Base-by-base conservation (phyloP, 2,329 filamentous ascomycete species). In the Blastomyces percursus region DNA sequence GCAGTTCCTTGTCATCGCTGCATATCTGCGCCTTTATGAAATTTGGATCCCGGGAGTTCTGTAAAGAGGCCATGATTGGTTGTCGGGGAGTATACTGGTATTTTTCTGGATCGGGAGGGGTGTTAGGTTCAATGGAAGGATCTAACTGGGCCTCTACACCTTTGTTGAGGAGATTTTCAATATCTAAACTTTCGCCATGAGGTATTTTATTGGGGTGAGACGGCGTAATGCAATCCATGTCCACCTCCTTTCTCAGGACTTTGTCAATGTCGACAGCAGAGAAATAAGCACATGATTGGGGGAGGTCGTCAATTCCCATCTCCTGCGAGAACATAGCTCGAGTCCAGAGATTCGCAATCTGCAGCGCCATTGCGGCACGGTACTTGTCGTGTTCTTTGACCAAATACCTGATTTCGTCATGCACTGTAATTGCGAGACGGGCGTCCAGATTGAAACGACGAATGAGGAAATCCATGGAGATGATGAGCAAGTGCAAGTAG, bases 251-350 rank as follows among this genome's bases (percentile, higher is more conserved):
- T 60, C 94, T 85, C n/a, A 99, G 81, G 2, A 99, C 92, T 69
- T 91, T 87, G 71, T 99, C 94, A 67, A 99, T 90, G 71, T 99
- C 94, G 6, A 99, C 86, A 3, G 94, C 93, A 0, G 90, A 95
- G 76, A 99, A 99, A 76, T 91, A 99, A 9, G 94, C 94, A 70
- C 92, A 96, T 0, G 89, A 86, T 71, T 97, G 94, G 0, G 95
- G 94, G 11, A 99, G 82, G 71, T 99, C 94, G 66, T 96, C 81
- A 69, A 99, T 99, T 64, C 94, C 94, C 71, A 96, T 90, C 76
- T 99, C 94, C 75, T 99, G 91, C 0, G 89, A 85, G 74, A 99
- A 99, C 89, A 99, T 96, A 66, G 92, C 92, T 59, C 94, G 84
- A 0, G 95, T 99, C 94, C 94, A 99, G 24, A 99, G 75, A 71